phyloP scores from a whole-genome alignment of 208 protist genomes.

The Phytomonas sp. region DNA sequence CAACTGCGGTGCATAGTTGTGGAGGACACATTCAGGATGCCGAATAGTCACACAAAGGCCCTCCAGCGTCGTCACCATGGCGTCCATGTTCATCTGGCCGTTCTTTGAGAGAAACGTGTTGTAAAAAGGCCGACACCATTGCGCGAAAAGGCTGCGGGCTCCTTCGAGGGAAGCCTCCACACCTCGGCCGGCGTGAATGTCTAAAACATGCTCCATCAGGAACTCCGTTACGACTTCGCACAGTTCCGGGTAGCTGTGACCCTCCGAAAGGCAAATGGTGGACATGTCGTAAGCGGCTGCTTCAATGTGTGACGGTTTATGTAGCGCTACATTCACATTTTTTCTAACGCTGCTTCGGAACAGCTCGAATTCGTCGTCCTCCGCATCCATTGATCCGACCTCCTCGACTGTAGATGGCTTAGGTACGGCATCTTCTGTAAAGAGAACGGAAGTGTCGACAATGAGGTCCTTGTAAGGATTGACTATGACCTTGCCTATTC shows the following conservation, averaged over 20 bases:
- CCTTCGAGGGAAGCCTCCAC: conserved; percentile 14
- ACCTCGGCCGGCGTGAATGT: conserved; percentile 13
- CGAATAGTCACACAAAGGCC: conserved; percentile 50
- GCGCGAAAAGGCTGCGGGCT: conserved; percentile 35
- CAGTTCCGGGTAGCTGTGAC: conserved; percentile 45
- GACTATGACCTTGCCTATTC: conserved; percentile 23
- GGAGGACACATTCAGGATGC: conserved; percentile 32
- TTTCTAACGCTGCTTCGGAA: conserved; percentile 30
- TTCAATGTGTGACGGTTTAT: conserved; percentile 39
- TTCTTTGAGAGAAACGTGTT: conserved; percentile 38
- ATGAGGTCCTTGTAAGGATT: conserved; percentile 25
- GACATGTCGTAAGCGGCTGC: conserved; percentile 55
- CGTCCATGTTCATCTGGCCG: conserved; percentile 32
- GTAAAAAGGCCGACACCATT: conserved; percentile 67
- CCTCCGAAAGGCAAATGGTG: conserved; percentile 33
- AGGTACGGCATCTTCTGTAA: conserved; percentile 48
- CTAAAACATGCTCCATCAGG: conserved; percentile 47
- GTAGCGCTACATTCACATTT: conserved; percentile 34
- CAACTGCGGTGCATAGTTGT: conserved; percentile 36
- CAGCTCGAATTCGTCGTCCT: conserved; percentile 27
- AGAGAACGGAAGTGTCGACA: conserved; percentile 42
- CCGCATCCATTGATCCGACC: conserved; percentile 25
- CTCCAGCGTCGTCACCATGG: conserved; percentile 66
- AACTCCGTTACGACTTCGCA: conserved; percentile 67
- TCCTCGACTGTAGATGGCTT: conserved; percentile 16